These are phyloP conservation scores for Fusarium gaditjirri DNA, from an alignment of 2,329 filamentous ascomycete genomes.

Conservation along the genomic window DNA sequence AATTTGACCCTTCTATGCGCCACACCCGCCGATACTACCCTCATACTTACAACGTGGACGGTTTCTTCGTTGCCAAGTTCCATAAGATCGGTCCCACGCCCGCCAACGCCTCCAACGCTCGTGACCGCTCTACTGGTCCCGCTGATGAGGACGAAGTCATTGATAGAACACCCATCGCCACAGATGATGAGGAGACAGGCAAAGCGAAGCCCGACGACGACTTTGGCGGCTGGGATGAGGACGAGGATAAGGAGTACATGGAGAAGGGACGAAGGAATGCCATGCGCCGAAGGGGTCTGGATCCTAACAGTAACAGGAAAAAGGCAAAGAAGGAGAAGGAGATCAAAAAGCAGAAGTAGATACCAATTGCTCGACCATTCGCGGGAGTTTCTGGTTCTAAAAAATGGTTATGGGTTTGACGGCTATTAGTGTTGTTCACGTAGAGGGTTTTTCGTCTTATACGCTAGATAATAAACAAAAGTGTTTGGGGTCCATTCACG, in stretches of 20 bases:
- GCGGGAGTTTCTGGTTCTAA: slow-evolving; percentile 36
- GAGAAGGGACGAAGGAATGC: slow-evolving; percentile 78
- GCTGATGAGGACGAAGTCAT: slow-evolving; percentile 58
- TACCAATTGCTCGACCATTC: slow-evolving; percentile 23
- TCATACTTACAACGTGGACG: slow-evolving; percentile 93
- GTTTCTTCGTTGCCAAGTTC: slow-evolving; percentile 98
- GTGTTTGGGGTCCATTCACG: slow-evolving; percentile 4
- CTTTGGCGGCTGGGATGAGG: slow-evolving; percentile 80
- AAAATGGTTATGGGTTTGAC: slow-evolving; percentile 28
- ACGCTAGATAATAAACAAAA: slow-evolving; percentile 28
- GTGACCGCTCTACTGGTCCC: slow-evolving; percentile 47
- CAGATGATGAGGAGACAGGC: slow-evolving; percentile 52
- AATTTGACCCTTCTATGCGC: slow-evolving; percentile 86
- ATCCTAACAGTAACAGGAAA: slow-evolving; percentile 68
- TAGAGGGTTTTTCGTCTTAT: slow-evolving; percentile 27
- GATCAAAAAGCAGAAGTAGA: slow-evolving; percentile 42
- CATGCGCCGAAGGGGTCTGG: slow-evolving; percentile 77
- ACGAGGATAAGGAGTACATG: slow-evolving; percentile 77
- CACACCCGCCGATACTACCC: slow-evolving; percentile 89
- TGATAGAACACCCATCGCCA: slow-evolving; percentile 75
- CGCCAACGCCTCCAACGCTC: slow-evolving; percentile 53
- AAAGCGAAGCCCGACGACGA: slow-evolving; percentile 60
- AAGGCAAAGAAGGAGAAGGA: slow-evolving; percentile 47
- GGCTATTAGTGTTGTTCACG: slow-evolving; percentile 17
- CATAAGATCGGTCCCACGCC: slow-evolving; percentile 89